Percentiles rank a stretch among this genome's conserved stretches.
Evolutionary conservation across 1,139 yeast genomes (phyloP).

Genomic region (Suhomyces ambrosiae): DNA sequence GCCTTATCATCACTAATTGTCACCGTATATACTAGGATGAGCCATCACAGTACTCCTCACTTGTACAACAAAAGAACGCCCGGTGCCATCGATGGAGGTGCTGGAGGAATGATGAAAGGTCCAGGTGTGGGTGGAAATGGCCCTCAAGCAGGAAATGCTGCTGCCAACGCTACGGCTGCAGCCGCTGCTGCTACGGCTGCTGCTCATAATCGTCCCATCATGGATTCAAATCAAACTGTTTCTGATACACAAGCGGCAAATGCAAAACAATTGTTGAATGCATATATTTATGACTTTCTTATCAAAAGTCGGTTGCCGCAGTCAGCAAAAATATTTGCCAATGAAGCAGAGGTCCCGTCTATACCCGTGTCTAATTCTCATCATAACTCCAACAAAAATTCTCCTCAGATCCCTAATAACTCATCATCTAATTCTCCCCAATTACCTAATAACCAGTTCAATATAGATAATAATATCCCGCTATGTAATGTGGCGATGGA

Average conservation of each 20-base stretch:
- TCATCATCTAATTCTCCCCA: constrained; percentile 22
- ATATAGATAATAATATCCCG: constrained; percentile 48
- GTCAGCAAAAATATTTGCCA: constrained; percentile 71
- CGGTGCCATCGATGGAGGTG: constrained; percentile 18
- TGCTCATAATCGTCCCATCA: constrained; percentile 17
- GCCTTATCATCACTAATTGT: too few relatives aligned
- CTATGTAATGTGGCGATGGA: constrained; percentile 60
- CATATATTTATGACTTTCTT: constrained; percentile 85
- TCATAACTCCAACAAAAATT: constrained; percentile 20
- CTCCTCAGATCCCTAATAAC: constrained; percentile 21
- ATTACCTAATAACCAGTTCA: constrained; percentile 25
- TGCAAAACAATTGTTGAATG: constrained; percentile 71
- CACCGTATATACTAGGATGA: constrained; percentile 17
- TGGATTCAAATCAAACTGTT: constrained; percentile 31
- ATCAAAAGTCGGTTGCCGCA: constrained; percentile 70
- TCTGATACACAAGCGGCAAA: constrained; percentile 56
- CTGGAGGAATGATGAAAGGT: constrained; percentile 7
- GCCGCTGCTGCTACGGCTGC: constrained; percentile 14
- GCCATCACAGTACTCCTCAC: constrained; percentile 42
- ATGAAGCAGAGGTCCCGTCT: constrained; percentile 65
- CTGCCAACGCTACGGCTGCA: constrained; percentile 12
- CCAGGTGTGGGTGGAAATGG: constrained; percentile 4
- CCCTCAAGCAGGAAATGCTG: constrained; percentile 1
- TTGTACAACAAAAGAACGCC: constrained; percentile 34
- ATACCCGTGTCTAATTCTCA: constrained; percentile 15